phyloP scores from a whole-genome alignment of 2,329 filamentous ascomycete genomes.

The Exophiala calicioides region DNA sequence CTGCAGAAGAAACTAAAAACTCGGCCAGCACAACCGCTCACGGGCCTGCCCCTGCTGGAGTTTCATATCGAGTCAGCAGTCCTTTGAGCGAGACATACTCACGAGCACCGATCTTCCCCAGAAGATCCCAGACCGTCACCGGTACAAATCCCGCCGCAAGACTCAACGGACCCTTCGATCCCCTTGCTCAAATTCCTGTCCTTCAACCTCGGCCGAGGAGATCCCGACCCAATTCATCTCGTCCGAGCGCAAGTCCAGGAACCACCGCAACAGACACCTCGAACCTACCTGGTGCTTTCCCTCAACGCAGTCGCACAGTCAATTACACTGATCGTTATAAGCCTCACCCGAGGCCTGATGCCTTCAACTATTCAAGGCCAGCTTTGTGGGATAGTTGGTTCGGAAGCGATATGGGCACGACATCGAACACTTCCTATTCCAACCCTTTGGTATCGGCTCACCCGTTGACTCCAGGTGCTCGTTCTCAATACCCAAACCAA shows the following conservation, averaged over 20 bases:
- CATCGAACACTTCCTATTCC: background rate
- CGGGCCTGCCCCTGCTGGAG: background rate
- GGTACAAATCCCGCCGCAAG: slow-evolving; percentile 31
- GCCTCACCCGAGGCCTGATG: slow-evolving; percentile 4
- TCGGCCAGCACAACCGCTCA: background rate
- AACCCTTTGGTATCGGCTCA: background rate
- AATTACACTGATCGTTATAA: slow-evolving; percentile 21
- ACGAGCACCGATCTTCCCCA: slow-evolving; percentile 9
- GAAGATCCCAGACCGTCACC: slow-evolving; percentile 31
- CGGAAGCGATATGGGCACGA: slow-evolving; percentile 1
- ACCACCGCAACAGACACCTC: slow-evolving; percentile 2
- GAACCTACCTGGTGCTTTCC: slow-evolving; percentile 3
- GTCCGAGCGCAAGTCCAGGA: background rate
- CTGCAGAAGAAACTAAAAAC: background rate
- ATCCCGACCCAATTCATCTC: slow-evolving; percentile 20
- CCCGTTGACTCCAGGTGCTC: no score
- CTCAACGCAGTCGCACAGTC: slow-evolving; percentile 19
- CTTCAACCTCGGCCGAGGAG: slow-evolving; percentile 12
- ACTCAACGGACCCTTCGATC: slow-evolving; percentile 33
- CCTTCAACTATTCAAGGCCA: background rate
- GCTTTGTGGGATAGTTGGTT: slow-evolving; percentile 3
- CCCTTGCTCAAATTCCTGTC: slow-evolving; percentile 18
- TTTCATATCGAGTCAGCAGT: slow-evolving; percentile 8
- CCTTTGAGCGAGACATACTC: slow-evolving; percentile 5
- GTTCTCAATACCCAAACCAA: no score